Evolutionary conservation across 2,329 filamentous ascomycete species (phyloP).

Genomic region (Polychaeton citri): DNA sequence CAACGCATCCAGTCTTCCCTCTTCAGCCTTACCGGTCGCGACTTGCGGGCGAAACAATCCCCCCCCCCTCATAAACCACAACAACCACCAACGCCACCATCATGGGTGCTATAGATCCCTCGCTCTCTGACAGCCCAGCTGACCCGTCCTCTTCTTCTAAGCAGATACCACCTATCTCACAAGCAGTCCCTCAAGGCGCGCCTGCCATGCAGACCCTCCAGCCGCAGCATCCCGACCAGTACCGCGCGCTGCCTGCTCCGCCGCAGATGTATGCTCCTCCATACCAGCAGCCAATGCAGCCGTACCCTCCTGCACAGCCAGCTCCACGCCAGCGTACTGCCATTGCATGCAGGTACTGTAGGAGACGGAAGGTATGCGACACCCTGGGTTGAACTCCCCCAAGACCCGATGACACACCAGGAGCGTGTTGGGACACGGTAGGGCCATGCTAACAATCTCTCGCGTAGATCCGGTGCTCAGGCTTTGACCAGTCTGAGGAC

Average conservation of each 20-base stretch:
- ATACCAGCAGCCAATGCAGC: conserved; percentile 28
- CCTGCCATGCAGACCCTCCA: conserved; percentile 33
- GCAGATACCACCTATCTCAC: conserved; percentile 22
- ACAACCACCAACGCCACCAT: conserved; percentile 1
- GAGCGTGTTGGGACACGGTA: background rate
- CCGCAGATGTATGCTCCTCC: conserved; percentile 31
- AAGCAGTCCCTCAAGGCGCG: conserved; percentile 15
- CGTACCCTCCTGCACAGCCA: conserved; percentile 30
- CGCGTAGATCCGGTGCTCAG: conserved; percentile 58
- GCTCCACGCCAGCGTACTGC: conserved; percentile 48
- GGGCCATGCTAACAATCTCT: background rate
- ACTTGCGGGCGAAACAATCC: conserved; percentile 3
- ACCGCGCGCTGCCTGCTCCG: conserved; percentile 32
- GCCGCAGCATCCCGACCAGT: conserved; percentile 31
- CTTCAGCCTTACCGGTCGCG: conserved; percentile 3
- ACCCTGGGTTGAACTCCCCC: no score
- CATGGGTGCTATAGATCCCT: conserved; percentile 19
- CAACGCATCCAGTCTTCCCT: background rate
- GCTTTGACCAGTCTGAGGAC: conserved; percentile 58
- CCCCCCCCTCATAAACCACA: background rate
- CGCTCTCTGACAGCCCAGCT: conserved; percentile 10
- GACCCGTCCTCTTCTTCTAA: conserved; percentile 14
- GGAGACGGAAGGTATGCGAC: conserved; percentile 41
- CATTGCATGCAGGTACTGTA: conserved; percentile 48
- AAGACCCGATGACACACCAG: no score